Base-by-base conservation (phyloP, 345 rosid genomes). In the Salix caprea region DNA sequence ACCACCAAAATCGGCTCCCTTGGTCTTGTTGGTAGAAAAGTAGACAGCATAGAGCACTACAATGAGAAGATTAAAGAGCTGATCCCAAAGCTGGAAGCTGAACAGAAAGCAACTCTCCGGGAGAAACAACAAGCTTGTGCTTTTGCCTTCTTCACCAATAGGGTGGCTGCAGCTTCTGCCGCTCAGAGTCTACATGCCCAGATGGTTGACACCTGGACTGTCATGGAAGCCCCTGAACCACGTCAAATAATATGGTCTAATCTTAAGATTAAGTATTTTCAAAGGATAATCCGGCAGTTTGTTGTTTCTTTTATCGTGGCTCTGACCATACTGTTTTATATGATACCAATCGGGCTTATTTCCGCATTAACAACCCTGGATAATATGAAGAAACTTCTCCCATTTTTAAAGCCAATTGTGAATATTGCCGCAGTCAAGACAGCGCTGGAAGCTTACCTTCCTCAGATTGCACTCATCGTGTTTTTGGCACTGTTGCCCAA, bases 181-280 rank as follows among this genome's bases (percentile, higher is more conserved):
- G 86, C 94, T 66, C 97, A 90, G 82, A 88, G 91, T 78, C 86
- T 94, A 6, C 97, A 92, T 72, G 90, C 95, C 68, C 94, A 84
- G 74, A 78, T 88, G 86, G 90, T 82, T 19, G 89, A 92, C 79
- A 80, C 24, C 10, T 94, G 97, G 97, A 89, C 87, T 0, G 97
- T 88, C 72, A 79, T 40, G 0, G 92, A 90, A 26, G 92, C 97
- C 65, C 97, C 99, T 0, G 95, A 88, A 71, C 83, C 95, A 67
- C 84, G 88, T 13, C 93, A 90, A 74, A 69, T 92, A 61, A 65
- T 87, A 56, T 90, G 99, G 97, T 56, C 81, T 44, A 95, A 95
- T 84, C 89, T 92, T 52, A 75, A 67, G n/a, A 86, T 91, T 40
- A 91, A 83, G 85, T 83, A 83, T 62, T 92, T 88, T 26, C 32